Evolutionary conservation across 805 yeast genomes (phyloP), one percentile per base, ranked within the genome.

Genomic region (Wickerhamomyces ciferrii): DNA sequence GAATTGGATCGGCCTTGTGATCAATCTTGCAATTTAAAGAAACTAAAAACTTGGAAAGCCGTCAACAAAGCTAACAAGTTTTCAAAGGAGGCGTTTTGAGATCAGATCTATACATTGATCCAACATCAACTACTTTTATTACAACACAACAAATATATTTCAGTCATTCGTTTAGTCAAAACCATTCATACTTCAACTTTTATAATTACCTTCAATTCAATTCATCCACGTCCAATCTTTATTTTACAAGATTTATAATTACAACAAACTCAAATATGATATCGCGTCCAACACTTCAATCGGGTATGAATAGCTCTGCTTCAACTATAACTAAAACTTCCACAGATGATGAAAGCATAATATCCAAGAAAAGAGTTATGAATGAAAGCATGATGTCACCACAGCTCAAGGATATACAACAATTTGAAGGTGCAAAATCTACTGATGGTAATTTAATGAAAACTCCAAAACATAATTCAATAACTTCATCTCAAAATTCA

Each of bases 401-500:
- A 18, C 62, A 58, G 34, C 48, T 58, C 19, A 57, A 54, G 27
- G 57, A 56, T 29, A 32, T 48, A 6, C 44, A 46, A 15, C 48
- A 45, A 19, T 31, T 48, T 2, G 46, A 45, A 18, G 39, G 48
- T 10, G 21, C 29, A 6, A 41, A 46, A 4, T 35, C 43, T n/a
- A 15, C 35, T n/a, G 39, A 25, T n/a, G 49, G 43, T 10, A 24
- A 19, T 14, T 32, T 39, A 23, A 49, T 49, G 19, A 52, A 51
- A 6, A 59, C 60, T 0, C 61, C 63, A 14, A 52, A 56, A n/a
- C 53, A 53, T 19, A 37, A 44, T 41, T 35, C 46, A 2, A 45
- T 47, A n/a, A n/a, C 54, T 0, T 60, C 64, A 6, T 58, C 64
- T 0, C 63, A 60, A 41, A 59, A 61, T 3, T 57, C 62, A 0